Evolutionary conservation across 2,329 filamentous ascomycete genomes (phyloP).

Genomic region (Aureobasidium sp.): DNA sequence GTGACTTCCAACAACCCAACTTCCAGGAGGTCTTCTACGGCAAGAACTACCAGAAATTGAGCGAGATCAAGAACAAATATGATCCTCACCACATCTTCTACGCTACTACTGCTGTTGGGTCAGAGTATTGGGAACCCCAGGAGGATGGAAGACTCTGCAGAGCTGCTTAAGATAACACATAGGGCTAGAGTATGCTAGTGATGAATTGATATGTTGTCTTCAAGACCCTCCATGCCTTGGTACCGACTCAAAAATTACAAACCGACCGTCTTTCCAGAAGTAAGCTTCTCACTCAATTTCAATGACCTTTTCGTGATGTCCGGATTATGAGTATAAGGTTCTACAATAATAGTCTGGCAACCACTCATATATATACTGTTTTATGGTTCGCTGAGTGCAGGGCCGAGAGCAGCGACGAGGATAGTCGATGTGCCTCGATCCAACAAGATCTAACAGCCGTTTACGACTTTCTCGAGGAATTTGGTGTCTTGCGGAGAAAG

Average conservation of each 20-base stretch:
- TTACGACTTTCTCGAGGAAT: conserved; percentile 19
- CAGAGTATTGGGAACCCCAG: conserved; percentile 26
- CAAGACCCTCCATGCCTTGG: no score
- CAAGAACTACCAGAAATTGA: conserved; percentile 30
- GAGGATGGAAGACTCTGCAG: conserved; percentile 19
- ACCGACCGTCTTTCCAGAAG: no score
- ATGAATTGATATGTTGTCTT: neutral
- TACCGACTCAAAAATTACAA: no score
- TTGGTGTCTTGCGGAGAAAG: conserved; percentile 15
- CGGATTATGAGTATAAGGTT: conserved; percentile 28
- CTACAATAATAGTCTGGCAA: conserved; percentile 25
- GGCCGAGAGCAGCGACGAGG: conserved; percentile 38
- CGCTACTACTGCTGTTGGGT: conserved; percentile 31
- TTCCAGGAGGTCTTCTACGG: conserved; percentile 36
- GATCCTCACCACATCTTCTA: conserved; percentile 36
- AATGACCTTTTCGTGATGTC: conserved; percentile 32
- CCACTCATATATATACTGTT: conserved; percentile 24
- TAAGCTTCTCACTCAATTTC: conserved; percentile 30
- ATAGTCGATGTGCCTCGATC: conserved; percentile 37
- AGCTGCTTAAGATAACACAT: neutral
- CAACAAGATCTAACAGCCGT: conserved; percentile 28
- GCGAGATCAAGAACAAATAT: conserved; percentile 33
- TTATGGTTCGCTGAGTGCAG: conserved; percentile 24
- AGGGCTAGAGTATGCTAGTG: neutral
- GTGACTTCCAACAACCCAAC: conserved; percentile 32